Base-by-base conservation (phyloP, 176 grass and related monocot genomes). In the Lolium multiflorum region DNA sequence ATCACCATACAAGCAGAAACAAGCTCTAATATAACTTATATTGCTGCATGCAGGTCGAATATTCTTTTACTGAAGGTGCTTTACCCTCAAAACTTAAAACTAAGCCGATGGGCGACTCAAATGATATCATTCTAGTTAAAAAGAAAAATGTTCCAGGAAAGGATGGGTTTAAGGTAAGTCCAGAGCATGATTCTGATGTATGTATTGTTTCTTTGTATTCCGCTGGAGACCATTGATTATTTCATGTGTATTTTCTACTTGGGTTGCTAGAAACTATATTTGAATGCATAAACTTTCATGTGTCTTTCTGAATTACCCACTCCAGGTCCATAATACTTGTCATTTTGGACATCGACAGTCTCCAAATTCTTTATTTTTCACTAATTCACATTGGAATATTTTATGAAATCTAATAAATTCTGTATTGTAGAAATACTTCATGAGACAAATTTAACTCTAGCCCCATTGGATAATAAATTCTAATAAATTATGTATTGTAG, bases 91-190 rank as follows among this genome's bases (percentile, higher is more conserved):
- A 95, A 88, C 59, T 91, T 66, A 86, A 92, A 91, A 44, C 87
- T 20, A 96, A 96, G 81, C 84, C 89, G 50, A 28, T 64, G 41
- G 65, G 77, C 63, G 90, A 84, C 46, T 74, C 35, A 75, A 94
- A 74, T 81, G 94, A 96, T 55, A 89, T 90, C 55, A 61, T 82
- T 79, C 79, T 92, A 77, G 71, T 92, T 83, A 99, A 92, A 79
- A 99, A 88, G 94, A 99, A 96, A 92, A 91, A 68, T 77, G 63
- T 58, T 91, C 37, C 22, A 80, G 84, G 80, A 86, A 98, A 94
- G 87, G 94, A 96, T 91, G 94, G 97, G 59, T 66, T 87, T 73
- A 99, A 96, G 89, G 97, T 99, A 88, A 74, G 38, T 59, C 16
- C 46, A 71, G 52, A 15, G 22, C 56, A 84, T 84, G 50, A 35